Evolutionary conservation across 202 grass and related monocot species (phyloP), one percentile per base, ranked within the genome.

Genomic region (Tripidium arundinaceum): DNA sequence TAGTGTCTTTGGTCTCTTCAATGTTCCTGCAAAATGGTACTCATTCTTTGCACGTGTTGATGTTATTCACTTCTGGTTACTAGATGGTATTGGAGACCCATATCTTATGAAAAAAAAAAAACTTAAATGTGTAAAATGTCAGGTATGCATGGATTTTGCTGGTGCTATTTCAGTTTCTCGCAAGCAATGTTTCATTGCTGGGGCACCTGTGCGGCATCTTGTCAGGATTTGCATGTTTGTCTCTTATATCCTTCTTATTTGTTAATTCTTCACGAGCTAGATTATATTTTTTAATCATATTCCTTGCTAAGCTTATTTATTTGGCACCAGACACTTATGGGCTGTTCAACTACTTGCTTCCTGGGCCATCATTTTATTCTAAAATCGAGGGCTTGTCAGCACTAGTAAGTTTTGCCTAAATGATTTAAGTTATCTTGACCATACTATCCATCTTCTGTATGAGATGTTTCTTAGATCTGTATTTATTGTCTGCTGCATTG

Each of bases 1-100:
- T 92, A 99, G 96, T 91, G 89, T 99, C 62, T 99, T 99, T 38
- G 92, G 96, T 41, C 92, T 93, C 82, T 99, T 99, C 88, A 99
- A 91, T 81, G 90, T 99, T 74, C 96, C 96, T 85, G 87, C 96
- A 47, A 87, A 95, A 87, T 91, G 92, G 96, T 99, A 99, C 71
- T 49, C 29, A 57, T 64, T 85, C 4, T 74, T 49, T 62, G 73
- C 71, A 58, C 47, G 11, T 58, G 14, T 72, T 52, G 39, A 63
- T 63, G 54, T 60, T 79, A 41, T 50, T 84, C 55, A 69, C 37
- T 80, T 86, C 15, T 19, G 69, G 66, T 83, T 82, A 66, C 19
- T 61, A 47, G 38, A 82, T 85, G 43, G 7, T 71, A 34, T 61
- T 83, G 61, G 59, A 79, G 29, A 84, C 15, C 36, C 37, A 70